phyloP scores from a whole-genome alignment of 441 rosid species.

The Eruca vesicaria region DNA sequence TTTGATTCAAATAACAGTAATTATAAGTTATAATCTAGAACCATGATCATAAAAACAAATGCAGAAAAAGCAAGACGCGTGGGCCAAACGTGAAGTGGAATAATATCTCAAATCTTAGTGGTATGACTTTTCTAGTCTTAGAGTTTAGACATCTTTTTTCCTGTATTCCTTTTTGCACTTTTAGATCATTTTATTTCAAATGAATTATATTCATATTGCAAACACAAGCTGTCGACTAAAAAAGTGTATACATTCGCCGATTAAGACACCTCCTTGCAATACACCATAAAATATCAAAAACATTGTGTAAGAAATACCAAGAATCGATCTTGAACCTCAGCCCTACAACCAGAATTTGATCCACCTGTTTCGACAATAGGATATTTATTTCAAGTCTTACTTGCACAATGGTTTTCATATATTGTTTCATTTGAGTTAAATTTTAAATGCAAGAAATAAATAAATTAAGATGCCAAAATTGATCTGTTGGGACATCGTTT shows the following conservation, averaged over 20 bases:
- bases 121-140: conserved; percentile 31
- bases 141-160: not conserved
- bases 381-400: no score
- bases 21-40: not conserved
- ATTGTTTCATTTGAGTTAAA: not conserved
- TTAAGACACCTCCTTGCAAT: conserved; percentile 21
- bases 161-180: not conserved
- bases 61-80: conserved; percentile 29
- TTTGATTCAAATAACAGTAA: not conserved
- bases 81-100: conserved; percentile 28
- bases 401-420: not conserved
- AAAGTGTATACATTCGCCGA: conserved; percentile 4
- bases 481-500: conserved; percentile 26
- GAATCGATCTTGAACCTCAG: not conserved
- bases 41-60: not conserved
- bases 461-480: not conserved
- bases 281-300: conserved; percentile 9
- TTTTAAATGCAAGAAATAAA: not conserved
- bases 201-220: not conserved
- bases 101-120: conserved; percentile 29
- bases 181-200: not conserved
- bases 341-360: not conserved
- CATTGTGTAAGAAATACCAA: not conserved
- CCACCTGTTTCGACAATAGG: not conserved
- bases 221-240: not conserved